These are phyloP conservation scores for Haematococcus lacustris DNA, from an alignment of 139 green algal species.

Conservation along the genomic window DNA sequence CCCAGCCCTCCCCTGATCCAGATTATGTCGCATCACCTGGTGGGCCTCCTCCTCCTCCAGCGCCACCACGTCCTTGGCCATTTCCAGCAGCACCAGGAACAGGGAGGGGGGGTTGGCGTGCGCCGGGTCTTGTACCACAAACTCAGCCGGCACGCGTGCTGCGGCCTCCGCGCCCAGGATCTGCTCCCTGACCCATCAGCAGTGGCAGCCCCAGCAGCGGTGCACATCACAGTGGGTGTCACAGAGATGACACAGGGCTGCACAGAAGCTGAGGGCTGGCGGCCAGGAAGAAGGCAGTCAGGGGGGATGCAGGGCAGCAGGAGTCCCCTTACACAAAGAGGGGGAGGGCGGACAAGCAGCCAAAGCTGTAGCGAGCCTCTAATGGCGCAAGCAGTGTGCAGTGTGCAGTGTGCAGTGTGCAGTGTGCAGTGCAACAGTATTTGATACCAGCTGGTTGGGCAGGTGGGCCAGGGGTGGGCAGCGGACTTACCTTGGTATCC, in stretches of 20 bases:
- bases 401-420: not conserved
- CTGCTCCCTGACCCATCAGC: slow-evolving; percentile 53
- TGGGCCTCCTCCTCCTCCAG: not conserved
- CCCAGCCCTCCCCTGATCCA: not conserved
- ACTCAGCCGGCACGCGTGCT: slow-evolving; percentile 77
- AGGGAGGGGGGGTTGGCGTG: slow-evolving; percentile 88
- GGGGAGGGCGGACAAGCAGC: not conserved
- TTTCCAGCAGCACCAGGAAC: slow-evolving; percentile 70
- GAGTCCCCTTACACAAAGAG: not conserved
- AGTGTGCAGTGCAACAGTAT: no score
- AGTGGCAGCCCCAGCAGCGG: not conserved
- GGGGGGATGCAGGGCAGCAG: not conserved
- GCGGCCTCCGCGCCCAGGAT: slow-evolving; percentile 74
- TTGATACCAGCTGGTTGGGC: no score
- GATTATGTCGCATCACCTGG: not conserved
- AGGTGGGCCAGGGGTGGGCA: not conserved
- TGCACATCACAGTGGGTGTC: not conserved
- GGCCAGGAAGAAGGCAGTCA: not conserved
- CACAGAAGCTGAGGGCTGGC: not conserved
- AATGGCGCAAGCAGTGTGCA: slow-evolving; percentile 2
- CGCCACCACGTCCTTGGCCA: slow-evolving; percentile 33
- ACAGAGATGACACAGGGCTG: not conserved
- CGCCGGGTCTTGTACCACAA: slow-evolving; percentile 75
- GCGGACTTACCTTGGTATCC: slow-evolving; percentile 45
- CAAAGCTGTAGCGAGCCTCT: not conserved